phyloP scores from a whole-genome alignment of 148 eudicot genomes.

The Cornus florida region DNA sequence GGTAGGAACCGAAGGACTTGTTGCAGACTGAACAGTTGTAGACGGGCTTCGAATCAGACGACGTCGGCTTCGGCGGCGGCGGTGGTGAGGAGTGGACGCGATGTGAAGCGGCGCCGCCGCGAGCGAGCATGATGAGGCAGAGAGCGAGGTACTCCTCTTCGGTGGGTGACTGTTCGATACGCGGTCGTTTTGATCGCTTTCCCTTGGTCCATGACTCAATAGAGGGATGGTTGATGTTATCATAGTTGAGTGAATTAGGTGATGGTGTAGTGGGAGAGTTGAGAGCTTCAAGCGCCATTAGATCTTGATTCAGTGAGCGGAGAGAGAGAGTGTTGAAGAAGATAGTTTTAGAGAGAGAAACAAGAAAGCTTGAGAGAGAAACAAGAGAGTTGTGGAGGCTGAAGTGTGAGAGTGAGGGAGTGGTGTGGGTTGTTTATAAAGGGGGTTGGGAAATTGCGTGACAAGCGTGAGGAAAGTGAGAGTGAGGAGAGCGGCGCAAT shows the following conservation, averaged over 20 bases:
- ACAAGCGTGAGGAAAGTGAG: slow-evolving; percentile 59
- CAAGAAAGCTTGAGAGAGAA: background rate
- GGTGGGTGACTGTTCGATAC: slow-evolving; percentile 35
- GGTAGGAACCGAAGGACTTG: slow-evolving; percentile 74
- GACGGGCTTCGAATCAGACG: slow-evolving; percentile 5
- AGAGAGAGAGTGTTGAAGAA: background rate
- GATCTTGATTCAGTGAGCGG: background rate
- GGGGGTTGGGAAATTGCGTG: slow-evolving; percentile 64
- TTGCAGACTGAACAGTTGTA: slow-evolving; percentile 70
- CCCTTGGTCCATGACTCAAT: slow-evolving; percentile 70
- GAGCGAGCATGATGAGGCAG: slow-evolving; percentile 85
- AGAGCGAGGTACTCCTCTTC: slow-evolving; percentile 91
- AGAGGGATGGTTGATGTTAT: slow-evolving; percentile 25
- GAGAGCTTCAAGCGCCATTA: slow-evolving; percentile 83
- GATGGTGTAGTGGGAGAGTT: slow-evolving; percentile 58
- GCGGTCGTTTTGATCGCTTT: slow-evolving; percentile 77
- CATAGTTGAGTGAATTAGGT: slow-evolving; percentile 32
- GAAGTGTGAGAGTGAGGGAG: slow-evolving; percentile 6
- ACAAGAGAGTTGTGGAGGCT: background rate
- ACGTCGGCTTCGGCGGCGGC: background rate
- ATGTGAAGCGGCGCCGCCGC: slow-evolving; percentile 26
- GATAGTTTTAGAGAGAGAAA: no score
- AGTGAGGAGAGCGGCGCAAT: background rate
- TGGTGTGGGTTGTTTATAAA: slow-evolving; percentile 2
- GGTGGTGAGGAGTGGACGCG: no score